Evolutionary conservation across 495 filamentous ascomycete genomes (phyloP), one percentile per base, ranked within the genome.

Genomic region (Podospora australis): DNA sequence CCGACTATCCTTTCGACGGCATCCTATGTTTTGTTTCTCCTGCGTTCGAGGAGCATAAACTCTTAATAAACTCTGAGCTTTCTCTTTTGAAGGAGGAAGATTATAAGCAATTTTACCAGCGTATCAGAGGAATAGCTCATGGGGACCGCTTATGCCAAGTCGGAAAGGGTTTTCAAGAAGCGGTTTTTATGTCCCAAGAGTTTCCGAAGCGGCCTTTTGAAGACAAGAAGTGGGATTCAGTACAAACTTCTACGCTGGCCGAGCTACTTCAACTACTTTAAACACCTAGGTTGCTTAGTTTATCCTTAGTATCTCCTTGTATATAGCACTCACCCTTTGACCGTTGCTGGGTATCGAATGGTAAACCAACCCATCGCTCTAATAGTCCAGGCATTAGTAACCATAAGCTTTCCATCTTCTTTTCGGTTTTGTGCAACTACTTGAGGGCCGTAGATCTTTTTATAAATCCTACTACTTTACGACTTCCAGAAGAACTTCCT

Each of bases 191-290:
- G 22, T 17, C n/a, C n/a, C 6, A 13, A 17, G 41, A 44, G 22
- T 29, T 44, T 44, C n/a, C n/a, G n/a, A n/a, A 44, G 41, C 24
- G 23, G 13, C 41, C 23, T 9, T 44, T 44, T 29, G 41, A 44
- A 44, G 39, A 5, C n/a, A 10, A 44, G 14, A 9, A 11, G 29
- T 29, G 29, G n/a, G 24, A 29, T 3, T 13, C n/a, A 22, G 11
- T 42, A 22, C 25, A 19, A 23, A 44, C 22, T 5, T 24, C 29
- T 28, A 16, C 16, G 26, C 23, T 44, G 17, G 23, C 22, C 6
- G 24, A 29, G n/a, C 41, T 44, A 44, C 41, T 44, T 44, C 20
- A 42, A n/a, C 16, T 42, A 11, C 39, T 42, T 42, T 24, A 42
- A n/a, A n/a, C n/a, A n/a, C n/a, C n/a, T n/a, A n/a, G n/a, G n/a